These are phyloP conservation scores for Waltergamsia citrina DNA, from an alignment of 2,329 filamentous ascomycete genomes.

Conservation along the genomic window DNA sequence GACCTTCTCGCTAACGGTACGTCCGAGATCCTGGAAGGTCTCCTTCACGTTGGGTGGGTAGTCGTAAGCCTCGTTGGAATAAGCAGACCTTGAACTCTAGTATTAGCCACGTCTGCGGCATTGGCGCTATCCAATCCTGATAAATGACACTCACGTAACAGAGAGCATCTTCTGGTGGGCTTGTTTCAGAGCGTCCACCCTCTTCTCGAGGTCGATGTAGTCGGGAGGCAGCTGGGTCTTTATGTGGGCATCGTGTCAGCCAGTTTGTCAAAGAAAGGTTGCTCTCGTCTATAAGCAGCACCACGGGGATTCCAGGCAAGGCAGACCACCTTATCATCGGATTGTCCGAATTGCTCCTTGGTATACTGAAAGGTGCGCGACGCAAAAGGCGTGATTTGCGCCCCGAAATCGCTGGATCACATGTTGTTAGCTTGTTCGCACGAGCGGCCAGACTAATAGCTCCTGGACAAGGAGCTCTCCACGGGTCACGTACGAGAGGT, in stretches of 20 bases:
- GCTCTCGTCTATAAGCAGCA: not conserved
- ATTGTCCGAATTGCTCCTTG: conserved; percentile 93
- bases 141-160: conserved; percentile 86
- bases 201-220: conserved; percentile 97
- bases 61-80: conserved; percentile 80
- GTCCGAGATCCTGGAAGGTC: conserved; percentile 91
- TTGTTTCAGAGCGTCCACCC: conserved; percentile 92
- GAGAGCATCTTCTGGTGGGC: conserved; percentile 96
- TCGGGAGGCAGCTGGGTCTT: conserved; percentile 94
- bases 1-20: conserved; percentile 94
- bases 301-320: not conserved
- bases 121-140: not conserved
- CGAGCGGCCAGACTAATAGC: conserved; percentile 6
- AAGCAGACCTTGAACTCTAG: conserved; percentile 69
- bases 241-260: conserved; percentile 3
- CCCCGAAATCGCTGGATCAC: conserved; percentile 49
- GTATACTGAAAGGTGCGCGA: conserved; percentile 94
- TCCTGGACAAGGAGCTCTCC: too few relatives aligned
- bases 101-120: not conserved
- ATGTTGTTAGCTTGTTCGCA: conserved; percentile 1
- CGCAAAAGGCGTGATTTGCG: conserved; percentile 84
- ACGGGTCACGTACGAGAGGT: conserved; percentile 48
- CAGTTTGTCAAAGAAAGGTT: too few relatives aligned
- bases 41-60: conserved; percentile 98
- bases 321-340: conserved; percentile 71